Percentiles rank a stretch among this genome's conserved stretches.
phyloP scores from a whole-genome alignment of 192 early-diverging fungal species.

The Mycoemilia scoparia region DNA sequence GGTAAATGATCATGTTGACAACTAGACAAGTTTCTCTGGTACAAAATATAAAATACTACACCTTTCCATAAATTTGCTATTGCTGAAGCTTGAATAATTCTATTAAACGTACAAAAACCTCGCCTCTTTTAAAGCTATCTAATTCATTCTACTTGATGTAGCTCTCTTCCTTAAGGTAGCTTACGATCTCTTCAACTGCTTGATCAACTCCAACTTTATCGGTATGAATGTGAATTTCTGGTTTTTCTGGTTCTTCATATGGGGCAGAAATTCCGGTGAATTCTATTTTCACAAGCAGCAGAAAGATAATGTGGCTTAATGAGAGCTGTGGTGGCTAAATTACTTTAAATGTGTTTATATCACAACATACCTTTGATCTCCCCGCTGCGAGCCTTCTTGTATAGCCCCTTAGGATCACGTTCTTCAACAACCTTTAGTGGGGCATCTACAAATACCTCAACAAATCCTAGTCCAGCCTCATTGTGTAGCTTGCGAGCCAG shows the following conservation, averaged over 20 bases:
- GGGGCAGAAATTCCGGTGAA: constrained; percentile 90
- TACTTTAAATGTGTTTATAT: no score
- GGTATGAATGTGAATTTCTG: constrained; percentile 76
- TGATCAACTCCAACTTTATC: constrained; percentile 44
- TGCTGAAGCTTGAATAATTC: constrained; percentile 1
- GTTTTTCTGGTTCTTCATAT: constrained; percentile 65
- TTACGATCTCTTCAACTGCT: constrained; percentile 18
- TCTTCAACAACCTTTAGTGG: constrained; percentile 72
- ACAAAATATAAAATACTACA: no score
- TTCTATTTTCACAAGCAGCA: constrained; percentile 24
- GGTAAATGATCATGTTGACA: no score
- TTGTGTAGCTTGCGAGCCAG: constrained; percentile 59
- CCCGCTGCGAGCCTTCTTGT: constrained; percentile 86
- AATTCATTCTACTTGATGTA: no score
- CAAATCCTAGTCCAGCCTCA: constrained; percentile 59
- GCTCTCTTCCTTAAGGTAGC: constrained; percentile 12
- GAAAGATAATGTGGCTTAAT: background rate
- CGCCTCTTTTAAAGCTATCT: background rate
- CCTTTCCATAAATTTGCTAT: no score
- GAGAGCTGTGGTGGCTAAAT: background rate
- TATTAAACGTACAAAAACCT: background rate
- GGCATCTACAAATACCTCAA: constrained; percentile 78
- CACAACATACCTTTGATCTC: constrained; percentile 83
- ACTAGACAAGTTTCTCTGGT: no score
- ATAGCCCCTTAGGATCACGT: constrained; percentile 88